Base-by-base conservation (phyloP, 371 early-diverging fungal genomes). In the Rozella allomycis region DNA sequence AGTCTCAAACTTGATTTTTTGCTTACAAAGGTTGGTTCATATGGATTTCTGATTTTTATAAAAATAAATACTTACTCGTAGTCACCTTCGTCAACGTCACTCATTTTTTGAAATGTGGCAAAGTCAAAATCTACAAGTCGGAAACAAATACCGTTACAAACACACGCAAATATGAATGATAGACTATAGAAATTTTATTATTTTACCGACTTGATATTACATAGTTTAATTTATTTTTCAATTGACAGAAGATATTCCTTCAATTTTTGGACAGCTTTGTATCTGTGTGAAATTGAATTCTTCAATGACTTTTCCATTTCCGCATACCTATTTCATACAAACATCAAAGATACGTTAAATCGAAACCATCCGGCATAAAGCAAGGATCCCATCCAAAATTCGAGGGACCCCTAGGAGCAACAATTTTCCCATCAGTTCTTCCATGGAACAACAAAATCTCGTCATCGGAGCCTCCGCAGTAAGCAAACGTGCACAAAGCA, bases 311-410 rank as follows among this genome's bases (percentile, higher is more conserved):
- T 69, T 13, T 61, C 52, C 74, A 93, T 73, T 49, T 90, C 82
- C n/a, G 87, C 91, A 49, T 79, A 93, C 2, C 73, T 77, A 10
- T 28, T 5, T 23, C n/a, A 23, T 8, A 23, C 8, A 23, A 7
- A 38, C 12, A 8, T 28, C 17, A 21, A 46, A 20, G 32, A 13
- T 20, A 6, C 20, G 81, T 80, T 41, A 55, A 35, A 25, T 70
- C 55, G 39, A 58, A 71, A 8, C 85, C 90, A 33, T 70, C 68
- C 14, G 91, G 88, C 54, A 75, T 55, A 46, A 93, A 91, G 17
- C 83, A 59, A 3, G 87, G 78, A 60, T 90, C 88, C 94, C 94
- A 93, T 12, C 94, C 94, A 58, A 90, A 88, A 33, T 51, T 46
- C 8, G 52, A 46, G 3, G 80, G 72, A 0, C 91, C 94, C 27